Evolutionary conservation across 2,329 filamentous ascomycete genomes (phyloP).

Genomic region (Alternaria dauci): DNA sequence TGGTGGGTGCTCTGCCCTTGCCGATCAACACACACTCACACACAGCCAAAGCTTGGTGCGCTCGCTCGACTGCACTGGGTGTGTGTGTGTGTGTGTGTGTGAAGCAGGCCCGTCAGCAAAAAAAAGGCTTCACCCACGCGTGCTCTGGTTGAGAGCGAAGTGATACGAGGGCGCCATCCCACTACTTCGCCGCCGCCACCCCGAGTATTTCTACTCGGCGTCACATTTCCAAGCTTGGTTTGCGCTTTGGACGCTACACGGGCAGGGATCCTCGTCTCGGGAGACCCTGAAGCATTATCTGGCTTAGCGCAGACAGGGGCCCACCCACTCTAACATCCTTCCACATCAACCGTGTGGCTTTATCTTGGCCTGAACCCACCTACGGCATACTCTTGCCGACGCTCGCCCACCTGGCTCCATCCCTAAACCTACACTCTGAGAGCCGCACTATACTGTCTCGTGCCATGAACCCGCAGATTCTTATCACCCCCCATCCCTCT

Average conservation of each 20-base stretch:
- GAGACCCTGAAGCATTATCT: slow-evolving; percentile 19
- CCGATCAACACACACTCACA: neutral
- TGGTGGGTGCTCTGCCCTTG: slow-evolving; percentile 14
- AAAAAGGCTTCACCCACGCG: neutral
- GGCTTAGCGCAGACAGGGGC: slow-evolving; percentile 11
- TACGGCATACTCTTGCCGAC: slow-evolving; percentile 34
- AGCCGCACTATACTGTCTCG: slow-evolving; percentile 30
- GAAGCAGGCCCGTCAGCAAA: neutral
- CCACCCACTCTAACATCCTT: slow-evolving; percentile 33
- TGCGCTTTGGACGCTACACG: slow-evolving; percentile 16
- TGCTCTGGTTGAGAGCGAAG: neutral
- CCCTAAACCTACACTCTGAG: slow-evolving; percentile 26
- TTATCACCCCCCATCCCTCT: slow-evolving; percentile 39
- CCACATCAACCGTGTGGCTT: slow-evolving; percentile 29
- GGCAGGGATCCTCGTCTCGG: slow-evolving; percentile 23
- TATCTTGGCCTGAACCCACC: slow-evolving; percentile 20
- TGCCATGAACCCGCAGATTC: slow-evolving; percentile 27
- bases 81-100: neutral
- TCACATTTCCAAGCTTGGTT: neutral
- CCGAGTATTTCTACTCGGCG: slow-evolving; percentile 2
- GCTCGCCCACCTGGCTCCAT: slow-evolving; percentile 20
- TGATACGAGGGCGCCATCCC: slow-evolving; percentile 1
- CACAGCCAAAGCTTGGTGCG: neutral
- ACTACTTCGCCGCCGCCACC: slow-evolving; percentile 14
- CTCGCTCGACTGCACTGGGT: neutral